These are phyloP conservation scores for Sporothrix mexicana DNA, from an alignment of 2,329 filamentous ascomycete genomes.

Conservation along the genomic window DNA sequence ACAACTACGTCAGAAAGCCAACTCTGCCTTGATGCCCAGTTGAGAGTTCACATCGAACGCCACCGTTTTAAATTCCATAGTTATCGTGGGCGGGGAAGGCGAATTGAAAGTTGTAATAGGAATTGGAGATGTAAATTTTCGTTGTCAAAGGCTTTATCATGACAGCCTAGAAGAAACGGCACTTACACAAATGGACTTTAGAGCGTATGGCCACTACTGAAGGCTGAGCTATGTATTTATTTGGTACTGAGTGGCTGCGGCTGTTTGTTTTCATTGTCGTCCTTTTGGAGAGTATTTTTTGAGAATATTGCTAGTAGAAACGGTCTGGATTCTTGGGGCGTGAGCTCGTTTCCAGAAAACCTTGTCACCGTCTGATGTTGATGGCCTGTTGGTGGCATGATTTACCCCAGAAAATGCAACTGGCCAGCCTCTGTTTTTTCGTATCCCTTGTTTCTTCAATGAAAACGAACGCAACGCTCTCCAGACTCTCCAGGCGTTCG, in stretches of 20 bases:
- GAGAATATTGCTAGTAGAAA: background rate
- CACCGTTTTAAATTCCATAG: background rate
- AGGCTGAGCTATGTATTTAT: background rate
- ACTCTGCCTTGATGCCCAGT: background rate
- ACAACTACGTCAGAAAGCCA: background rate
- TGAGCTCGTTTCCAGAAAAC: background rate
- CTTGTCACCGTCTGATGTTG: constrained; percentile 28
- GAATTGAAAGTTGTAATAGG: background rate
- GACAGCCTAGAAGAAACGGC: background rate
- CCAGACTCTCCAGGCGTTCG: background rate
- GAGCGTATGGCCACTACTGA: background rate
- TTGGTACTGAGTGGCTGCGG: background rate
- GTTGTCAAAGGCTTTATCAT: background rate
- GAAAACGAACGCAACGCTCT: constrained; percentile 3
- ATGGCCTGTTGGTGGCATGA: constrained; percentile 26
- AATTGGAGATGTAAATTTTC: background rate
- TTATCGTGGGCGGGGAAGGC: background rate
- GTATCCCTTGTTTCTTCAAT: background rate
- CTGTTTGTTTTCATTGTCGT: background rate
- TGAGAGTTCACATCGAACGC: background rate
- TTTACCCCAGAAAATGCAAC: constrained; percentile 26
- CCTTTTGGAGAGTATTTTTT: constrained; percentile 2
- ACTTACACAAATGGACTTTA: background rate
- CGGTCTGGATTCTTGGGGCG: background rate
- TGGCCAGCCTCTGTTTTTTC: background rate